A percentile compares a stretch with the other conserved stretches of the same genome.
These are phyloP conservation scores for Pseudevernia furfuracea DNA, from an alignment of 495 filamentous ascomycete species.

Conservation along the genomic window DNA sequence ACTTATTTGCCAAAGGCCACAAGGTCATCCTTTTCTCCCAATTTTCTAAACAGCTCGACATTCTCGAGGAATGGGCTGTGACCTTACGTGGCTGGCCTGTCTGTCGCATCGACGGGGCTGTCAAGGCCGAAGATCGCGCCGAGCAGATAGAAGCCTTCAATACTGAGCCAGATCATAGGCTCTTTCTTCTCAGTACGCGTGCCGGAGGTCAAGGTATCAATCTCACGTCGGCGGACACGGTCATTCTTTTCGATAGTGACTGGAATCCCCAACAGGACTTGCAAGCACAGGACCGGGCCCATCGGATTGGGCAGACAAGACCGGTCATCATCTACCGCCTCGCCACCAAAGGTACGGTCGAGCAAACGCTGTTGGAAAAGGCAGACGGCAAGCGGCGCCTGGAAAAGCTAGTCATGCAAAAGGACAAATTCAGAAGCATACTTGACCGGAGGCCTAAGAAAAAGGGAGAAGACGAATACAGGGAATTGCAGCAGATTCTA, in stretches of 20 bases:
- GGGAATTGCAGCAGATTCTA: conserved; percentile 40
- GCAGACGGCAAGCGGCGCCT: conserved; percentile 91
- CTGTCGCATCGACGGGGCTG: conserved; percentile 88
- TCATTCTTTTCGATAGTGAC: conserved; percentile 72
- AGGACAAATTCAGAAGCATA: conserved; percentile 62
- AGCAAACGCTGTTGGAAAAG: conserved; percentile 77
- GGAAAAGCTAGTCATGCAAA: conserved; percentile 92
- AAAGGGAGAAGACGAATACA: conserved; percentile 36
- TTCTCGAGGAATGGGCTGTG: conserved; percentile 76
- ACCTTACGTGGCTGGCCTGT: conserved; percentile 65
- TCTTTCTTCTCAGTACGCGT: conserved; percentile 84
- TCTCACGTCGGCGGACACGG: conserved; percentile 62
- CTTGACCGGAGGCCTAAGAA: conserved; percentile 30
- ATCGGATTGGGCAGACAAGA: conserved; percentile 86
- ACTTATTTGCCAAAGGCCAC: conserved; percentile 65
- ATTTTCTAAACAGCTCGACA: conserved; percentile 88
- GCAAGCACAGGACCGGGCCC: conserved; percentile 89
- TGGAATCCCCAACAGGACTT: conserved; percentile 99
- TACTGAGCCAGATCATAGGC: conserved; percentile 52
- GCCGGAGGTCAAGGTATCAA: conserved; percentile 97
- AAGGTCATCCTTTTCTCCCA: conserved; percentile 96
- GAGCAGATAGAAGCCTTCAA: conserved; percentile 86
- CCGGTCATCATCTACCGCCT: conserved; percentile 94
- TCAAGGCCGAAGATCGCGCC: conserved; percentile 70
- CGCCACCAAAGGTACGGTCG: conserved; percentile 86